Base-by-base conservation (phyloP, 441 rosid species). In the Populus tomentosa region DNA sequence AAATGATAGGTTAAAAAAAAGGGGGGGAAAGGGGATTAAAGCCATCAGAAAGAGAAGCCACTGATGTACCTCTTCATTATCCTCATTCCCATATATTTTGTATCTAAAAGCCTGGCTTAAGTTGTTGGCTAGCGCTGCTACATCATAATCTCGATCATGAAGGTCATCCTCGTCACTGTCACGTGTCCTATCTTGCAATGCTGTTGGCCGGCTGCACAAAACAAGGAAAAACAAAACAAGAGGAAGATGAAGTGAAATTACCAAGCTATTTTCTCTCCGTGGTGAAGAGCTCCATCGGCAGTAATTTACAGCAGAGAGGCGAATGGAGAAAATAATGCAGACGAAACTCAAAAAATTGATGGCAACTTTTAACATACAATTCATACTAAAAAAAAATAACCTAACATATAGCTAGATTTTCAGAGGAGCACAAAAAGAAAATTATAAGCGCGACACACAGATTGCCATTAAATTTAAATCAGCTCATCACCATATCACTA, bases 141-240 rank as follows among this genome's bases (percentile, higher is more conserved):
- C 97, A 89, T 96, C 98, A 84, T 90, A 96, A 80, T 96, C 98
- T 78, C 93, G 89, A 82, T 94, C 98, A 65, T 89, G 95, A 82
- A 86, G 82, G 72, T 94, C 98, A 79, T 96, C 98, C 66, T 94
- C 98, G 46, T 94, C 98, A 67, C 98, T 94, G 74, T 96, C 99
- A 77, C 90, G 88, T 9, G 89, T 86, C 87, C 98, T 90, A 79
- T 94, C 99, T 66, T 92, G 99, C 84, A 96, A 75, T 36, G 97
- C 88, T 40, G 96, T 91, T 36, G 99, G 99, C 23, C 98, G 97
- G 75, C 99, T 96, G 94, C 78, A 85, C 16, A 81, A 32, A 67
- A 79, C 21, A 77, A 75, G 65, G 42, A 65, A 23, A 61, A 14
- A 69, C 14, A 67, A 40, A 26, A 53, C 16, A 62, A 9, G n/a